Evolutionary conservation across 1,284 basidiomycete species (phyloP), one percentile per base, ranked within the genome.

Genomic region (Ceratobasidium theobromae): DNA sequence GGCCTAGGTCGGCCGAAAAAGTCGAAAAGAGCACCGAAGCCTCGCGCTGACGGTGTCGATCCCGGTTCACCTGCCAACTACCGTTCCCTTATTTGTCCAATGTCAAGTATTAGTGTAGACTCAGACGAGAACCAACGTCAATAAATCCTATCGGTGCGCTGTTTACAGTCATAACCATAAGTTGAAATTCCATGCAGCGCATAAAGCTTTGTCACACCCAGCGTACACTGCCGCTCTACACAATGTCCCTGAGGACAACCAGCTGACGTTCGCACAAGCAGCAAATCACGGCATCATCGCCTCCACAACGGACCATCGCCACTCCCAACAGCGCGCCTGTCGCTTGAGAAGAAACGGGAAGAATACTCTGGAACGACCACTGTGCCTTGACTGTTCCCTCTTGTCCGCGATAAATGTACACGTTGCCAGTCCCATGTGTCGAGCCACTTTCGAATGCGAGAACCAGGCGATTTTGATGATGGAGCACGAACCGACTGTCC

Each of bases 241-340:
- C 67, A 52, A 86, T 74, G 45, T 78, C 77, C 46, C 76, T 79
- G 66, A 94, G 76, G 58, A 94, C 75, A 4, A 92, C 81, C 43
- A 95, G 72, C 73, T 88, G 84, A 28, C 80, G 82, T 76, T 97
- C 94, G 67, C 89, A 91, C 53, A 98, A 77, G 66, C 88, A 91
- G 1, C 91, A 74, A 1, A 95, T 75, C 0, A 85, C 76, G 3
- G 71, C 67, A 9, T 79, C 73, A 8, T 71, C 79, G 27, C 71
- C 1, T 66, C 68, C 9, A 71, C 73, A 35, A 75, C 12, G 71
- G 21, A 90, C 72, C 9, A 77, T 77, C 0, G 86, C 87, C 5
- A 92, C 86, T 6, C 94, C 94, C n/a, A 97, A 73, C 65, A 97
- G 74, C 2, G 88, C 82, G 0, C 93, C 93, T 12, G 85, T 82